phyloP scores from a whole-genome alignment of 306 rosid genomes.

The Mimosa pudica region DNA sequence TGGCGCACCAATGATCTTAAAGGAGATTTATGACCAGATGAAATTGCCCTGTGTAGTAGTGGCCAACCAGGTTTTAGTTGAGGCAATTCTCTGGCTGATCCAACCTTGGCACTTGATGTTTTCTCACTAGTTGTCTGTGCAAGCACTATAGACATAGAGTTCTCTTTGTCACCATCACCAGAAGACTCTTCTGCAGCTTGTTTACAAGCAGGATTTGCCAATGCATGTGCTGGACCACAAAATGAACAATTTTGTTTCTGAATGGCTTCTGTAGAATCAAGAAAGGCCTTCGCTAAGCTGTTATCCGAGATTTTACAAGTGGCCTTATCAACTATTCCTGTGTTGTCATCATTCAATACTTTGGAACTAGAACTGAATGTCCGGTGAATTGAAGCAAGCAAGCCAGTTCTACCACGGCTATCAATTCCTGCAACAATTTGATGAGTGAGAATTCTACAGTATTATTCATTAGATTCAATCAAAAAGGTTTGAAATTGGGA shows the following conservation, averaged over 20 bases:
- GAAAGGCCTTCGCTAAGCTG: conserved; percentile 53
- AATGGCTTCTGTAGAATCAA: conserved; percentile 45
- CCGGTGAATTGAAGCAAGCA: conserved; percentile 53
- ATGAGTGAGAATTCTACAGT: conserved; percentile 26
- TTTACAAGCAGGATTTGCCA: conserved; percentile 39
- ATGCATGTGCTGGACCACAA: conserved; percentile 47
- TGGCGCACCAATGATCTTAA: conserved; percentile 39
- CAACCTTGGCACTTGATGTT: conserved; percentile 33
- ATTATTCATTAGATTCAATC: conserved; percentile 7
- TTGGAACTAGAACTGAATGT: conserved; percentile 43
- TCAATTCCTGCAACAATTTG: conserved; percentile 53
- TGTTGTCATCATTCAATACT: conserved; percentile 48
- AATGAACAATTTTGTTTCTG: conserved; percentile 52
- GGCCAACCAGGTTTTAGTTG: conserved; percentile 95
- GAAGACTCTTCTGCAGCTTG: conserved; percentile 49
- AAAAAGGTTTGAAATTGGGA: background rate
- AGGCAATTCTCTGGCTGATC: conserved; percentile 45
- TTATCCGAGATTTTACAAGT: conserved; percentile 43
- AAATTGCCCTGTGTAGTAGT: conserved; percentile 55
- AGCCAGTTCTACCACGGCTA: conserved; percentile 42
- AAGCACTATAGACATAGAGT: conserved; percentile 76
- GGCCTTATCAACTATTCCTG: conserved; percentile 26
- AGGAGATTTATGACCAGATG: conserved; percentile 37
- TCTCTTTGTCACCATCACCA: conserved; percentile 39
- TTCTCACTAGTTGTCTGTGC: conserved; percentile 46